Percentiles rank a stretch among this genome's conserved stretches.
These are phyloP conservation scores for Sarocladium kiliense DNA, from an alignment of 2,329 filamentous ascomycete genomes.

Conservation along the genomic window DNA sequence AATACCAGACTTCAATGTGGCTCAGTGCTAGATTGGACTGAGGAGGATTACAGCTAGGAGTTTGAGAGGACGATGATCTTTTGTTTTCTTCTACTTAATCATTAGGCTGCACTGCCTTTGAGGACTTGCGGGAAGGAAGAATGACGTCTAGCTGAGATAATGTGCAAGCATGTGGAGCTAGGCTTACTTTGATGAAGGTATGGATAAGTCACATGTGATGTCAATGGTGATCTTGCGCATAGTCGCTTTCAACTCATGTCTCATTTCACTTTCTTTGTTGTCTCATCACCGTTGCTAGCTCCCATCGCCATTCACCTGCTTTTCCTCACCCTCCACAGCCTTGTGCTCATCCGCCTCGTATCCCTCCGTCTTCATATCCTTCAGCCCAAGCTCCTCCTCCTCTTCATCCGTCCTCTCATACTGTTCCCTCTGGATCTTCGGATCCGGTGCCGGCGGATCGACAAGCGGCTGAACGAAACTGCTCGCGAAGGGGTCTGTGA, in stretches of 20 bases:
- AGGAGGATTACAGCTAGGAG: too few species aligned
- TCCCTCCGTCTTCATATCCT: conserved; percentile 87
- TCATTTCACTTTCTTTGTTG: conserved; percentile 9
- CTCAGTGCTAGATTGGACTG: too few species aligned
- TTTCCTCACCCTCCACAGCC: background rate
- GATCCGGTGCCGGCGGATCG: conserved; percentile 64
- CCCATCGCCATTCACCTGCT: background rate
- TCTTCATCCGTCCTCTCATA: conserved; percentile 89
- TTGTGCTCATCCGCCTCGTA: conserved; percentile 49
- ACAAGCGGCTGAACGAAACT: conserved; percentile 92
- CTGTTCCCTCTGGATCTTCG: conserved; percentile 73
- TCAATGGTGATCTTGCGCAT: background rate
- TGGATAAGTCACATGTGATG: background rate
- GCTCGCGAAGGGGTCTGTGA: conserved; percentile 84
- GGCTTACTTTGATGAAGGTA: background rate
- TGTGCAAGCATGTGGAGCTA: too few species aligned
- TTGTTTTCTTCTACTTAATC: too few species aligned
- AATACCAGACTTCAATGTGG: background rate
- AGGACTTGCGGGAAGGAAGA: too few species aligned
- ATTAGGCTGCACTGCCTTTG: too few species aligned
- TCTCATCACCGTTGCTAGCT: background rate
- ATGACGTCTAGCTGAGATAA: too few species aligned
- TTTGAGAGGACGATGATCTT: too few species aligned
- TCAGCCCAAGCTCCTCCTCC: conserved; percentile 85
- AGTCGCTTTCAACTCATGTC: conserved; percentile 4